Base-by-base conservation (phyloP, 2,329 filamentous ascomycete genomes). In the Colletotrichum plurivorum region DNA sequence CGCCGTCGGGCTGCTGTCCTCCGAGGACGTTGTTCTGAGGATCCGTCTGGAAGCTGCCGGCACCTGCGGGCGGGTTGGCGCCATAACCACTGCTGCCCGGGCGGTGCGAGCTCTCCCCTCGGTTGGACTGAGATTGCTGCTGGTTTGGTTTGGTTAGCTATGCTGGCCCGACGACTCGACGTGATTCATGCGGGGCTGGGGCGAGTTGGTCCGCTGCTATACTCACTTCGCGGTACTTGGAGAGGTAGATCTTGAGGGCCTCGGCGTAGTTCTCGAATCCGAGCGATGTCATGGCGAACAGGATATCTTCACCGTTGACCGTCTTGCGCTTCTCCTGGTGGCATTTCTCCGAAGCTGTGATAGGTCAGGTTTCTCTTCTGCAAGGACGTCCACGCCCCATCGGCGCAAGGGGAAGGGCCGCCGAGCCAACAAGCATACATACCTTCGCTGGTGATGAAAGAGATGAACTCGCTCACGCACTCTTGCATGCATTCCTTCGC, bases 401-500 rank as follows among this genome's bases (percentile, higher is more conserved):
- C 16, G 7, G 46, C 25, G 20, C 31, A 45, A 36, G 27, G 22
- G 13, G 36, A 31, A 13, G 15, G 41, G 27, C 25, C 39, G 22
- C 18, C 18, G 25, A 22, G 20, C 36, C 45, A 18, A 25, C 18
- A 22, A 22, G n/a, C 12, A 45, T 9, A 54, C 92, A 78, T 81
- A 97, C 96, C 96, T 88, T 99, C 96, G 81, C 95, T 98, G 43
- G 96, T 99, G 79, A 99, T 98, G 87, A 99, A 99, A 7, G 94
- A 97, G 85, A 99, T 74, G 82, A 99, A 99, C 84, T 99, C 96
- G 90, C 95, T 98, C 68, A 99, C 96, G 79, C 96, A 99, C 82
- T 99, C 96, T 82, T 99, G 96, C 96, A 99, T 98, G 84, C 96
- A 99, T 81, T 99, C 96, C 82, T 99, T 99, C 64, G 96, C 96